Evolutionary conservation across 495 filamentous ascomycete species (phyloP).

Genomic region (Lepraria neglecta): DNA sequence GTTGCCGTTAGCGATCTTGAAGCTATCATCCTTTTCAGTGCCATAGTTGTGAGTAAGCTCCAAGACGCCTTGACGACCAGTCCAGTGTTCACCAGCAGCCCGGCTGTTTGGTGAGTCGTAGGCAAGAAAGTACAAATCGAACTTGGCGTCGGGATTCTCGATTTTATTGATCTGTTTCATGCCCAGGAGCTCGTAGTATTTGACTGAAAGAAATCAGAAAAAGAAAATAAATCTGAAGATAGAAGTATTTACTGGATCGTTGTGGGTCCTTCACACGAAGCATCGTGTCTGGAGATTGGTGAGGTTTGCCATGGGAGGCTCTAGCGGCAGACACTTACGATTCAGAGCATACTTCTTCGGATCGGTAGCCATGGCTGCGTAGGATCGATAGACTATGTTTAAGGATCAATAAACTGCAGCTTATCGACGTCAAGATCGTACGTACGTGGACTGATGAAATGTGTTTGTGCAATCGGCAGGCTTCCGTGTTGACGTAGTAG

Average conservation of each 20-base stretch:
- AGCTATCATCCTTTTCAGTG: constrained; percentile 78
- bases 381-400: constrained; percentile 2
- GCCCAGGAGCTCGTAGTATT: constrained; percentile 92
- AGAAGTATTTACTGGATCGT: constrained; percentile 50
- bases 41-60: constrained; percentile 98
- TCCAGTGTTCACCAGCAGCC: constrained; percentile 58
- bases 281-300: constrained; percentile 49
- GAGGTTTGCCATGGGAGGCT: constrained; percentile 9
- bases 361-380: constrained; percentile 64
- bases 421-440: neutral
- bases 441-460: neutral
- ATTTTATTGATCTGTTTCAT: constrained; percentile 76
- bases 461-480: neutral
- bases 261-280: constrained; percentile 92
- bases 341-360: constrained; percentile 81
- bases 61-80: constrained; percentile 80
- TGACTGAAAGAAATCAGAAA: constrained; percentile 45
- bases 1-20: constrained; percentile 83
- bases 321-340: constrained; percentile 42
- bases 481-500: neutral
- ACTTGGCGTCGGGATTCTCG: constrained; percentile 70
- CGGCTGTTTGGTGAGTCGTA: constrained; percentile 60
- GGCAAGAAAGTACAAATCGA: constrained; percentile 81
- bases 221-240: neutral
- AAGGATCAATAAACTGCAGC: neutral